A percentile compares a stretch with the other conserved stretches of the same genome.
phyloP scores from a whole-genome alignment of 108 stramenopile genomes.

The Skeletonema menzelii region DNA sequence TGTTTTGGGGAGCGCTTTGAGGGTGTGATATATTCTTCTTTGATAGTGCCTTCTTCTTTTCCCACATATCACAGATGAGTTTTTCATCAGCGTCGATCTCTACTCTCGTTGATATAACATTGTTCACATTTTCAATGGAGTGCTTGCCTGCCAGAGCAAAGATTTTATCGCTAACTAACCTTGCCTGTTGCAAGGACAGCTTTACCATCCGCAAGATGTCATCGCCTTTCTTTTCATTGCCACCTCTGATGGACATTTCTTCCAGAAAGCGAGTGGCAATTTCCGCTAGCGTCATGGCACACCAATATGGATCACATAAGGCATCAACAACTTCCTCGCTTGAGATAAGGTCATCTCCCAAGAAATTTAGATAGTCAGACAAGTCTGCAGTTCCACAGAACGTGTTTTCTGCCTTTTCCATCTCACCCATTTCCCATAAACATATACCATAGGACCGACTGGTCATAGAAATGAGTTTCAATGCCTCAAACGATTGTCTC shows the following conservation, averaged over 20 bases:
- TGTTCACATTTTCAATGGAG: conserved; percentile 10
- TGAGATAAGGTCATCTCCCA: conserved; percentile 6
- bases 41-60: conserved; percentile 7
- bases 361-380: conserved; percentile 13
- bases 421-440: conserved; percentile 22
- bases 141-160: conserved; percentile 5
- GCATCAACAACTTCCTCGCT: conserved; percentile 4
- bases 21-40: background rate
- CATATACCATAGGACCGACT: conserved; percentile 10
- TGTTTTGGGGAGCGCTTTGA: background rate
- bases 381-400: conserved; percentile 16
- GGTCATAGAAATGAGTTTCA: conserved; percentile 16
- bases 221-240: conserved; percentile 18
- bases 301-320: conserved; percentile 21
- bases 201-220: conserved; percentile 13
- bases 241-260: background rate
- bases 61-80: conserved; percentile 18
- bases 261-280: conserved; percentile 21
- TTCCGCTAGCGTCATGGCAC: conserved; percentile 22
- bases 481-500: conserved; percentile 26
- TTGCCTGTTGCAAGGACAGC: conserved; percentile 19
- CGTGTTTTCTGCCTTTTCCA: conserved; percentile 16
- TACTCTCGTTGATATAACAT: conserved; percentile 8
- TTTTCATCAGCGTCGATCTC: conserved; percentile 24
- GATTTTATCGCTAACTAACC: conserved; percentile 16